Percentiles rank a stretch among this genome's conserved stretches.
Conservation (phyloP, 805 yeast genomes). For the Blastobotrys chiropterorum region DNA sequence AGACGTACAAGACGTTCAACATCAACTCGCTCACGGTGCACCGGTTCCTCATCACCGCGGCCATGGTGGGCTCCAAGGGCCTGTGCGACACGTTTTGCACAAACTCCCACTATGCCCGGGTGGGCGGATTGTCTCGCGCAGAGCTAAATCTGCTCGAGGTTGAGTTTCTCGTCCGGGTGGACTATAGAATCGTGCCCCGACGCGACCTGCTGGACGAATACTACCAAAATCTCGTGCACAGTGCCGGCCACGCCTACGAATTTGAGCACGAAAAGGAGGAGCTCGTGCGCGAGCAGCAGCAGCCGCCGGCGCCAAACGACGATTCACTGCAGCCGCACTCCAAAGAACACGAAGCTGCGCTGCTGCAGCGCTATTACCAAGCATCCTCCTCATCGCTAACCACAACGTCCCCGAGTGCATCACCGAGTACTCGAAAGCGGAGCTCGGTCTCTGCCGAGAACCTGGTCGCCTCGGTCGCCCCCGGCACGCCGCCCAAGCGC, state of each 20-base stretch:
- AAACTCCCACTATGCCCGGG: constrained; percentile 88
- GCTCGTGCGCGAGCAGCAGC: not conserved
- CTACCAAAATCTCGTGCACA: constrained; percentile 29
- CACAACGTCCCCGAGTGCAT: not conserved
- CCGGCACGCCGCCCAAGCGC: not conserved
- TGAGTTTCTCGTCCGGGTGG: constrained; percentile 75
- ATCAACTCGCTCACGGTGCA: constrained; percentile 90
- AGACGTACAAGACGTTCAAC: constrained; percentile 72
- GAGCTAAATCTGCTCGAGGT: constrained; percentile 84
- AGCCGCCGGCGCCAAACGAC: not conserved
- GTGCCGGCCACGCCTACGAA: constrained; percentile 21
- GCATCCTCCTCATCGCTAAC: not conserved
- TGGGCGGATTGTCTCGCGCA: constrained; percentile 82
- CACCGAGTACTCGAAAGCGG: not conserved
- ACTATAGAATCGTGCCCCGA: constrained; percentile 66
- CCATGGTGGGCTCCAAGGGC: constrained; percentile 85
- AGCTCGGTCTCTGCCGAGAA: not conserved
- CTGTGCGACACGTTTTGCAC: constrained; percentile 92
- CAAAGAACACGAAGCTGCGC: too few relatives aligned
- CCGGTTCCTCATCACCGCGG: constrained; percentile 81
- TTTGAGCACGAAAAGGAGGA: constrained; percentile 10
- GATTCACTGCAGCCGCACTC: not conserved
- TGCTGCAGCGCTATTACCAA: not conserved
- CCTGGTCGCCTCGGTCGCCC: not conserved
- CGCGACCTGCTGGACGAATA: constrained; percentile 28